phyloP scores from a whole-genome alignment of 2,329 filamentous ascomycete species.

The Hymenoscyphus fraxineus region DNA sequence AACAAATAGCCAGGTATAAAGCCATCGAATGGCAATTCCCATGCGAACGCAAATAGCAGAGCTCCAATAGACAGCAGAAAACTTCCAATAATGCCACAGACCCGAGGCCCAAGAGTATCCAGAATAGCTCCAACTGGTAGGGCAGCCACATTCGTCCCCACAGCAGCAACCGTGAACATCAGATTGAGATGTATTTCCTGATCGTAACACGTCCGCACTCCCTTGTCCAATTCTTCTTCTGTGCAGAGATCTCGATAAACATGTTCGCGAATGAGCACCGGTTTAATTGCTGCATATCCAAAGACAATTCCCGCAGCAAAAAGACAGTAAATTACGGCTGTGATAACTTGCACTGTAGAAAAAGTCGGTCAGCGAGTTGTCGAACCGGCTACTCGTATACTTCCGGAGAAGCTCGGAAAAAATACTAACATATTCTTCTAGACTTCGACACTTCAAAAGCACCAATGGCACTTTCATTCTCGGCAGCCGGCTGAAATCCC shows the following conservation, averaged over 20 bases:
- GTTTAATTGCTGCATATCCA: slow-evolving; percentile 81
- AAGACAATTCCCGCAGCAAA: slow-evolving; percentile 78
- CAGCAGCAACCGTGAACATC: slow-evolving; percentile 89
- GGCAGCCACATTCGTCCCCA: slow-evolving; percentile 82
- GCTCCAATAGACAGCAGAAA: slow-evolving; percentile 67
- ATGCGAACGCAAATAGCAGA: slow-evolving; percentile 66
- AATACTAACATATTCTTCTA: slow-evolving; percentile 35
- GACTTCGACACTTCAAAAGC: slow-evolving; percentile 39
- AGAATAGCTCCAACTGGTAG: slow-evolving; percentile 82
- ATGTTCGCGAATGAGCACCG: slow-evolving; percentile 68
- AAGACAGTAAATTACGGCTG: slow-evolving; percentile 69
- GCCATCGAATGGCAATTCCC: slow-evolving; percentile 65
- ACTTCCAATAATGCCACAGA: slow-evolving; percentile 69
- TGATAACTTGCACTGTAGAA: slow-evolving; percentile 60
- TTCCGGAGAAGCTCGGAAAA: background rate
- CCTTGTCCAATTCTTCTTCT: slow-evolving; percentile 45
- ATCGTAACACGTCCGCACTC: slow-evolving; percentile 51
- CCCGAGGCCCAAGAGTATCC: slow-evolving; percentile 74
- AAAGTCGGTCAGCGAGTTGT: slow-evolving; percentile 10
- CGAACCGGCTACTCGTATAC: background rate
- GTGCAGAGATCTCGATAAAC: slow-evolving; percentile 67
- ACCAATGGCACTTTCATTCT: slow-evolving; percentile 28
- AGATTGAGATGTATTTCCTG: slow-evolving; percentile 71
- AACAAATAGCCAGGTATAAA: slow-evolving; percentile 72
- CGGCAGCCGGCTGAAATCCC: slow-evolving; percentile 18